Percentiles rank a stretch among this genome's conserved stretches.
Conservation (phyloP, 805 yeast species). For the Lipomyces mesembrius region DNA sequence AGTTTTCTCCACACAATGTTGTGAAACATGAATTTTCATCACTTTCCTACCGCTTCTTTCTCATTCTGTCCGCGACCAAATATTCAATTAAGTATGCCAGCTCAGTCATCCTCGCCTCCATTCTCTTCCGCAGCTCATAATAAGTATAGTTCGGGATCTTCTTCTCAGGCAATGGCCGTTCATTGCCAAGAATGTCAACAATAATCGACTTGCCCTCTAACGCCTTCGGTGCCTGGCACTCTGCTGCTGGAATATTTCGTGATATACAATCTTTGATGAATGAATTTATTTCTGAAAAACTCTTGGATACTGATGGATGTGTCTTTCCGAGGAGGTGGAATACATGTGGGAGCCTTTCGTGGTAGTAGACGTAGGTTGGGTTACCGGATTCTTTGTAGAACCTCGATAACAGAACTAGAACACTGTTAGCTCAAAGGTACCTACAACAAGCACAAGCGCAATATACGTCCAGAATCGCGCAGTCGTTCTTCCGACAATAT, state of each 20-base stretch:
- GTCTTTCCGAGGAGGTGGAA: constrained; percentile 27
- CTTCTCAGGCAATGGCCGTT: constrained; percentile 16
- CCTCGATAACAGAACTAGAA: constrained; percentile 21
- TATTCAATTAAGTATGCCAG: constrained; percentile 16
- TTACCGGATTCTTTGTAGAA: constrained; percentile 27
- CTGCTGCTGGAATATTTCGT: constrained; percentile 6
- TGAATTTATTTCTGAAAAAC: constrained; percentile 10
- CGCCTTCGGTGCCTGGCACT: constrained; percentile 6
- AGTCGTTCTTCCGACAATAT: constrained; percentile 31
- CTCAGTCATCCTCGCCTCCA: constrained; percentile 24
- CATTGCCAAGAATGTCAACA: constrained; percentile 19
- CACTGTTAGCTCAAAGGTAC: neutral
- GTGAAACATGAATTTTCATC: neutral
- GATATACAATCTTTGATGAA: constrained; percentile 23
- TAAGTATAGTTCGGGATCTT: constrained; percentile 12
- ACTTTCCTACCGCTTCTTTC: neutral
- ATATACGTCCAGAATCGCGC: constrained; percentile 26
- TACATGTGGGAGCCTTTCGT: constrained; percentile 33
- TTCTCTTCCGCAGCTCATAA: constrained; percentile 19
- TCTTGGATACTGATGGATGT: constrained; percentile 27
- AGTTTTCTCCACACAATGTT: neutral
- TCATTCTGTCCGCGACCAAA: constrained; percentile 7
- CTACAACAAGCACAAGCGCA: neutral
- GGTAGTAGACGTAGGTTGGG: constrained; percentile 25
- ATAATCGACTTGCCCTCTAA: constrained; percentile 10